Percentiles rank a stretch among this genome's conserved stretches.
Conservation (phyloP, 805 yeast genomes). For the Pichia exigua region DNA sequence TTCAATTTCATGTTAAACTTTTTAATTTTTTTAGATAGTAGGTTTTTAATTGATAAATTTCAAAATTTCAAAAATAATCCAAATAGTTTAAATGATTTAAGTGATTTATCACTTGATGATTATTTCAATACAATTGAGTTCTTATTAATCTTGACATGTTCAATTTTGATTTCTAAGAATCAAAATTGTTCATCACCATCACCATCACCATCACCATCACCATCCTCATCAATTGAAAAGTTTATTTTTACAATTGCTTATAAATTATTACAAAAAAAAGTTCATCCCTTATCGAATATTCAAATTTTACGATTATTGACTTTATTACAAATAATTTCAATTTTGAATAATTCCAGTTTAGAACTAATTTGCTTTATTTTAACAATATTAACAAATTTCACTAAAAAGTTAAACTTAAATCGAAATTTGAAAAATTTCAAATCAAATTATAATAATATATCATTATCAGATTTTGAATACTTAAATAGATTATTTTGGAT, state of each 20-base stretch:
- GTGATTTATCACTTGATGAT: conserved; percentile 13
- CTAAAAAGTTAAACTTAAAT: conserved; percentile 35
- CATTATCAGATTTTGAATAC: conserved; percentile 34
- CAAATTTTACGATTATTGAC: conserved; percentile 3
- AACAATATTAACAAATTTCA: conserved; percentile 47
- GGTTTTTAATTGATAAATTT: conserved; percentile 15
- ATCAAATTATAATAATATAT: conserved; percentile 18
- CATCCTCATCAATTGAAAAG: conserved; percentile 33
- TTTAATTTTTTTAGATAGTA: conserved; percentile 4
- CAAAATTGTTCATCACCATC: conserved; percentile 22
- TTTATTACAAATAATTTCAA: conserved; percentile 3
- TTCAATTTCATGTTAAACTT: neutral
- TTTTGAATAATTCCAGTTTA: neutral
- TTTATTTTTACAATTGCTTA: conserved; percentile 44
- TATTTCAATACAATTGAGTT: conserved; percentile 35
- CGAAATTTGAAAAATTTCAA: conserved; percentile 33
- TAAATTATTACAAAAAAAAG: conserved; percentile 26
- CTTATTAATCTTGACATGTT: conserved; percentile 47
- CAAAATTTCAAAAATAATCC: conserved; percentile 17
- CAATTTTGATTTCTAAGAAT: conserved; percentile 34
- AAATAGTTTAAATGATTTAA: conserved; percentile 16
- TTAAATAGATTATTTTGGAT: conserved; percentile 32
- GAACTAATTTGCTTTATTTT: conserved; percentile 23
- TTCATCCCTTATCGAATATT: neutral
- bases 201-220: conserved; percentile 20